A percentile compares a stretch with the other conserved stretches of the same genome.
Conservation (phyloP, 768 basidiomycete species). For the Lactifluus piperatus region DNA sequence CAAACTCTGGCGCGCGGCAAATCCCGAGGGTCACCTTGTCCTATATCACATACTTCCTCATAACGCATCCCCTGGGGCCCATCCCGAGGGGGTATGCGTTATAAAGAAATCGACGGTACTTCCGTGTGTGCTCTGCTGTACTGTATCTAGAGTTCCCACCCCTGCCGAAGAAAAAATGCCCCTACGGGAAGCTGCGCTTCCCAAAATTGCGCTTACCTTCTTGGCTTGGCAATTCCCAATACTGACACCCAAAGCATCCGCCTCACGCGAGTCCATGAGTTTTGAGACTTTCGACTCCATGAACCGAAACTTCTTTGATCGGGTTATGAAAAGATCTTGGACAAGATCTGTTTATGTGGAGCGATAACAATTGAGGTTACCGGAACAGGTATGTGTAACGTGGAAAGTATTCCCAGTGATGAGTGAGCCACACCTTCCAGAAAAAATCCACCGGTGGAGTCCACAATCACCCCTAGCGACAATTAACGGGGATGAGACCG, state of each 20-base stretch:
- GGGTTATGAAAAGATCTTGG: not conserved
- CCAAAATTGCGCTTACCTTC: not conserved
- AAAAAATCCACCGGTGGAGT: not conserved
- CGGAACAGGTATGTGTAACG: not conserved
- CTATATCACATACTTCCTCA: too few relatives aligned
- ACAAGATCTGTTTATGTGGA: not conserved
- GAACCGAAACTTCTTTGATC: not conserved
- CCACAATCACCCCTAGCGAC: not conserved
- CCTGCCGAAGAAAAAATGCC: too few relatives aligned
- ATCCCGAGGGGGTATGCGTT: too few relatives aligned
- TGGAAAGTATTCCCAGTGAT: not conserved
- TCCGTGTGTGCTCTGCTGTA: too few relatives aligned
- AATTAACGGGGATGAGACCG: not conserved
- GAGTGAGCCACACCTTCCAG: not conserved
- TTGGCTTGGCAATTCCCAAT: not conserved
- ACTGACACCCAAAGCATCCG: not conserved
- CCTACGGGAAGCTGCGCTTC: too few relatives aligned
- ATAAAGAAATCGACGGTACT: too few relatives aligned
- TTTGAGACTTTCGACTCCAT: not conserved
- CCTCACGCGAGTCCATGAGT: not conserved
- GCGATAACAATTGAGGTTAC: not conserved
- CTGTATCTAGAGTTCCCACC: too few relatives aligned
- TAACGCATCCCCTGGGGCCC: too few relatives aligned
- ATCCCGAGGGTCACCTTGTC: too few relatives aligned
- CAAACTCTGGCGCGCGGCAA: too few relatives aligned